Conservation (phyloP, 2,329 filamentous ascomycete species). For the Anthostomella pinea region DNA sequence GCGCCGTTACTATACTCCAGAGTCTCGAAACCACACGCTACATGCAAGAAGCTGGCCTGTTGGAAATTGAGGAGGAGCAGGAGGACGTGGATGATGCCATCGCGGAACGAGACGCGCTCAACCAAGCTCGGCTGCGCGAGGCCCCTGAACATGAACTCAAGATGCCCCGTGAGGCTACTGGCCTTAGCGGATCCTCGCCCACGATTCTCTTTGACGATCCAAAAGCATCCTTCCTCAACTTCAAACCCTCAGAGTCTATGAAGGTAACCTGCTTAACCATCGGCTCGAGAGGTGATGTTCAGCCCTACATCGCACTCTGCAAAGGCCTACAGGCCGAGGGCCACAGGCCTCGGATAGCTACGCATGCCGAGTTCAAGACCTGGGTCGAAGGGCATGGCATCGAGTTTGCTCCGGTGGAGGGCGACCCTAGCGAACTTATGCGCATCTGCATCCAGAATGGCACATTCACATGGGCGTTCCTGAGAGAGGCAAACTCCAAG, state of each 20-base stretch:
- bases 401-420: constrained; percentile 83
- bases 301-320: constrained; percentile 95
- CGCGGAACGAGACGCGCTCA: constrained; percentile 76
- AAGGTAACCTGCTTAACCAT: constrained; percentile 93
- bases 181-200: constrained; percentile 54
- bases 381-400: constrained; percentile 95
- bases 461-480: constrained; percentile 91
- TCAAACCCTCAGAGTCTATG: constrained; percentile 78
- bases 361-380: constrained; percentile 81
- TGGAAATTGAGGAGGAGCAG: constrained; percentile 67
- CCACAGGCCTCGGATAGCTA: constrained; percentile 83
- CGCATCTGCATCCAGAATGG: constrained; percentile 93
- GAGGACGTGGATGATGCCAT: constrained; percentile 72
- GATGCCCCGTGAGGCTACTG: constrained; percentile 45
- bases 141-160: constrained; percentile 49
- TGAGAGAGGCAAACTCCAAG: constrained; percentile 80
- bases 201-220: constrained; percentile 88
- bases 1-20: constrained; percentile 75
- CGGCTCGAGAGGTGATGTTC: constrained; percentile 91
- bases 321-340: constrained; percentile 87
- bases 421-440: constrained; percentile 94
- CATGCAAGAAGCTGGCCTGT: constrained; percentile 65
- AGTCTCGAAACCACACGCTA: constrained; percentile 70
- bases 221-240: constrained; percentile 81
- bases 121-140: constrained; percentile 64